Evolutionary conservation across 2,329 filamentous ascomycete genomes (phyloP).

Genomic region (Orbilia brochopaga): DNA sequence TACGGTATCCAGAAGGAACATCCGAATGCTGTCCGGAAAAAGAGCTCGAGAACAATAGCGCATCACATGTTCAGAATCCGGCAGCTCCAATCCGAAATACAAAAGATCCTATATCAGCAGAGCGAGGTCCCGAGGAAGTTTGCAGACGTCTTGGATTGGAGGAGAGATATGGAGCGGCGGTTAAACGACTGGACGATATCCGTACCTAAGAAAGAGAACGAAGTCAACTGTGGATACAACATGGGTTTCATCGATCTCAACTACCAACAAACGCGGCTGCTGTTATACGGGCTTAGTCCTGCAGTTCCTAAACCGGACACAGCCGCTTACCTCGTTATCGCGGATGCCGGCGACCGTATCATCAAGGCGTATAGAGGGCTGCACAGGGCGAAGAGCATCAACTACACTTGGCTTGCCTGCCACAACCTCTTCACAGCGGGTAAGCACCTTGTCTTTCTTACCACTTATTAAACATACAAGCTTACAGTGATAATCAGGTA

Average conservation of each 20-base stretch:
- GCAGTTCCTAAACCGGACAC: slow-evolving; percentile 52
- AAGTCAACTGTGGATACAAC: slow-evolving; percentile 53
- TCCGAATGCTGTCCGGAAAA: slow-evolving; percentile 57
- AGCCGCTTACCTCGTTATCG: slow-evolving; percentile 52
- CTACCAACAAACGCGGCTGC: slow-evolving; percentile 53
- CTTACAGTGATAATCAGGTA: slow-evolving; percentile 36
- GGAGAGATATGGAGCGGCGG: slow-evolving; percentile 81
- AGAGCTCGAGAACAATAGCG: slow-evolving; percentile 84
- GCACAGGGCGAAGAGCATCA: slow-evolving; percentile 61
- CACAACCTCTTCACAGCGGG: slow-evolving; percentile 63
- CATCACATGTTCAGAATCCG: slow-evolving; percentile 91
- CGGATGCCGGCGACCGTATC: slow-evolving; percentile 53
- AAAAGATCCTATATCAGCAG: slow-evolving; percentile 90
- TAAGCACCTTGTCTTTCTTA: slow-evolving; percentile 51
- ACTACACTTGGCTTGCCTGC: slow-evolving; percentile 63
- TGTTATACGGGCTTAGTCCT: slow-evolving; percentile 54
- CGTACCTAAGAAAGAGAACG: slow-evolving; percentile 52
- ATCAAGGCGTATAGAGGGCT: slow-evolving; percentile 61
- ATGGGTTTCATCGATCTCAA: slow-evolving; percentile 54
- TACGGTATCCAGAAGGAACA: slow-evolving; percentile 73
- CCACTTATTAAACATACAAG: background rate
- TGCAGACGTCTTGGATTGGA: slow-evolving; percentile 84
- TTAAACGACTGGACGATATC: slow-evolving; percentile 80
- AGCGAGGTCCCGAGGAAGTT: slow-evolving; percentile 80
- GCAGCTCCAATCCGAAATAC: slow-evolving; percentile 87